A percentile compares a stretch with the other conserved stretches of the same genome.
Evolutionary conservation across 805 yeast genomes (phyloP).

Genomic region (Teunomyces aglyptinius): DNA sequence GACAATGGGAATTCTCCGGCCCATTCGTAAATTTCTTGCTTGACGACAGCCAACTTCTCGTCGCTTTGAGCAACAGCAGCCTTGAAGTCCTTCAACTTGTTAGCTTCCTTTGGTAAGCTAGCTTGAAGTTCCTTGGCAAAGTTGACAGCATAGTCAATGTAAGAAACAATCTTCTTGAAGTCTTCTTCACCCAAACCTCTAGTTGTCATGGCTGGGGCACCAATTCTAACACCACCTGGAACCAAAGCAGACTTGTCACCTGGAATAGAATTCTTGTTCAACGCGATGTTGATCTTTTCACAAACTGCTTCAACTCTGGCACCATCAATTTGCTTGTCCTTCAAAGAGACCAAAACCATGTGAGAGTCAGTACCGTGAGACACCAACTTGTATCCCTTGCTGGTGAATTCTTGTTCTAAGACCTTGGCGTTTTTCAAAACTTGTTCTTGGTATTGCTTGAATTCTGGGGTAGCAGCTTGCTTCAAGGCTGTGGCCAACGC

Average conservation of each 20-base stretch:
- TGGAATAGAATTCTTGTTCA: constrained; percentile 94
- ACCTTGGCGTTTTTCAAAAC: constrained; percentile 80
- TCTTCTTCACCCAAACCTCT: constrained; percentile 84
- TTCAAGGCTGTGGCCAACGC: constrained; percentile 94
- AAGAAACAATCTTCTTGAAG: constrained; percentile 75
- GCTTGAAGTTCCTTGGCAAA: constrained; percentile 76
- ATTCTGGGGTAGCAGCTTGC: constrained; percentile 88
- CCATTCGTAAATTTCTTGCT: constrained; percentile 84
- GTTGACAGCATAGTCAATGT: constrained; percentile 75
- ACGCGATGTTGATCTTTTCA: constrained; percentile 89
- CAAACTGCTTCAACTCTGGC: constrained; percentile 91
- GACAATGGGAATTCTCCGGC: constrained; percentile 78
- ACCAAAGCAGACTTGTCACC: constrained; percentile 94
- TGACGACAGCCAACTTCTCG: constrained; percentile 58
- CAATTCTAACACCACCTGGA: constrained; percentile 95
- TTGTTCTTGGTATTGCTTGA: constrained; percentile 76
- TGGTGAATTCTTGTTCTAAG: constrained; percentile 65
- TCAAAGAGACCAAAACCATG: constrained; percentile 79
- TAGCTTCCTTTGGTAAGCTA: constrained; percentile 84
- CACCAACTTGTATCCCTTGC: constrained; percentile 73
- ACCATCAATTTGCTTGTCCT: constrained; percentile 83
- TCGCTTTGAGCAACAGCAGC: constrained; percentile 70
- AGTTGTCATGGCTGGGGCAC: constrained; percentile 98
- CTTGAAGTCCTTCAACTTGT: constrained; percentile 95
- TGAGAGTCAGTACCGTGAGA: constrained; percentile 95